Conservation (phyloP, 2,329 filamentous ascomycete species). For the Talaromyces funiculosus region DNA sequence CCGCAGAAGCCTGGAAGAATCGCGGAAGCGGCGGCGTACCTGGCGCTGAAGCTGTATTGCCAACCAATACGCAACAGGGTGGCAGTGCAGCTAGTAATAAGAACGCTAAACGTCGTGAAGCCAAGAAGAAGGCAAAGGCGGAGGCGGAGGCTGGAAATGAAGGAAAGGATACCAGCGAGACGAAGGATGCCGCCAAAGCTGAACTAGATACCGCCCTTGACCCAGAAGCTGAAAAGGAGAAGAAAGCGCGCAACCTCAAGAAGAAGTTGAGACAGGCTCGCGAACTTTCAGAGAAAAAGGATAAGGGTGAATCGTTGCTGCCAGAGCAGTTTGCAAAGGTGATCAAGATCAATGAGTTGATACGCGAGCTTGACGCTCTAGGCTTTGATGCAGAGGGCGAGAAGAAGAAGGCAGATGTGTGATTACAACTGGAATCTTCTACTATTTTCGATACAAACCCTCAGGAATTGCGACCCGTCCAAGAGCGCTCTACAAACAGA, state of each 20-base stretch:
- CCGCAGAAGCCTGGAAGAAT: conserved; percentile 76
- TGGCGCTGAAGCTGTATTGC: conserved; percentile 55
- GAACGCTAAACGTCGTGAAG: conserved; percentile 75
- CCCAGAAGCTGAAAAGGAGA: conserved; percentile 74
- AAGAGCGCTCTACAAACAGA: not conserved
- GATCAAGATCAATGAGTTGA: conserved; percentile 90
- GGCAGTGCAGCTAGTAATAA: conserved; percentile 62
- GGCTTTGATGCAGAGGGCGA: conserved; percentile 79
- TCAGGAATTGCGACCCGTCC: not conserved
- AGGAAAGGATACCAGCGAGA: conserved; percentile 13
- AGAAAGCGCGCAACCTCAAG: conserved; percentile 82
- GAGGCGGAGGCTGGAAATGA: conserved; percentile 24
- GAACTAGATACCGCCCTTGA: conserved; percentile 37
- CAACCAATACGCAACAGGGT: conserved; percentile 43
- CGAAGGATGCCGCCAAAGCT: conserved; percentile 14
- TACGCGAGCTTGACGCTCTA: conserved; percentile 77
- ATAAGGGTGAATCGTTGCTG: conserved; percentile 72
- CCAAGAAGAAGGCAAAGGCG: conserved; percentile 54
- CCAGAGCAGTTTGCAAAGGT: conserved; percentile 97
- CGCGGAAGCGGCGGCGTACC: conserved; percentile 59
- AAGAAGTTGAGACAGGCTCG: conserved; percentile 95
- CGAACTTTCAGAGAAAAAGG: conserved; percentile 86
- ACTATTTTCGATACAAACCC: too few relatives aligned
- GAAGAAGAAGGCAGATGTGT: conserved; percentile 25
- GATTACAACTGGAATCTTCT: not conserved